A percentile compares a stretch with the other conserved stretches of the same genome.
Evolutionary conservation across 805 yeast species (phyloP).

Genomic region (Starmerella tilneyi): DNA sequence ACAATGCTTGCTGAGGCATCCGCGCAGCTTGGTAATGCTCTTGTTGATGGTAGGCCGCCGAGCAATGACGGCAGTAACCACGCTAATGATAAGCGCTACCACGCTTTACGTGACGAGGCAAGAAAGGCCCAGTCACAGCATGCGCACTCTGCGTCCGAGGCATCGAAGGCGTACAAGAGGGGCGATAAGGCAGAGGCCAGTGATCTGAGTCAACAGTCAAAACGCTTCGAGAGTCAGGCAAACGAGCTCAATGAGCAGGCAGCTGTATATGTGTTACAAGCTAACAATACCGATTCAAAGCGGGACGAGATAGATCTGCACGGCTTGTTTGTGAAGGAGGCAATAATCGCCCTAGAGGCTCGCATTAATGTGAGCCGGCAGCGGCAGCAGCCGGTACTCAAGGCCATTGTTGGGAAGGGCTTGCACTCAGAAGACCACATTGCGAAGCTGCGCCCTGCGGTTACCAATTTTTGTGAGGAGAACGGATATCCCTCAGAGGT

Average conservation of each 20-base stretch:
- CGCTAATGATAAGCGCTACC: constrained; percentile 40
- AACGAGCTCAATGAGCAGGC: constrained; percentile 68
- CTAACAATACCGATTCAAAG: constrained; percentile 79
- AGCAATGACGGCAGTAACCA: constrained; percentile 32
- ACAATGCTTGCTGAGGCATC: constrained; percentile 11
- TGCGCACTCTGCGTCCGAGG: constrained; percentile 46
- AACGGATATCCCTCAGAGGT: constrained; percentile 50
- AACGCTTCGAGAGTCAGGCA: constrained; percentile 48
- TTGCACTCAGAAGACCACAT: constrained; percentile 70
- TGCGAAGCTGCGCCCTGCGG: constrained; percentile 83
- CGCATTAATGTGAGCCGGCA: constrained; percentile 46
- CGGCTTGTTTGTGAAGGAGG: constrained; percentile 84
- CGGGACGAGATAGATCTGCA: constrained; percentile 85
- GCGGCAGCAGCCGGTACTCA: constrained; percentile 24
- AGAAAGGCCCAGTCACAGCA: constrained; percentile 52
- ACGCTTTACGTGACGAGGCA: constrained; percentile 55
- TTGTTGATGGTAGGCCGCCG: constrained; percentile 10
- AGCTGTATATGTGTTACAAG: constrained; percentile 53
- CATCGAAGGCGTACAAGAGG: constrained; percentile 63
- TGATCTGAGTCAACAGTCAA: constrained; percentile 58
- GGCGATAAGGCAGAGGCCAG: constrained; percentile 72
- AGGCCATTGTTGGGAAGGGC: constrained; percentile 91
- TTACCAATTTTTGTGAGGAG: constrained; percentile 64
- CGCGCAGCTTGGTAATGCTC: constrained; percentile 10
- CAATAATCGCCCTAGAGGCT: constrained; percentile 61